Conservation (phyloP, 768 basidiomycete species). For the Tylopilus sp. region DNA sequence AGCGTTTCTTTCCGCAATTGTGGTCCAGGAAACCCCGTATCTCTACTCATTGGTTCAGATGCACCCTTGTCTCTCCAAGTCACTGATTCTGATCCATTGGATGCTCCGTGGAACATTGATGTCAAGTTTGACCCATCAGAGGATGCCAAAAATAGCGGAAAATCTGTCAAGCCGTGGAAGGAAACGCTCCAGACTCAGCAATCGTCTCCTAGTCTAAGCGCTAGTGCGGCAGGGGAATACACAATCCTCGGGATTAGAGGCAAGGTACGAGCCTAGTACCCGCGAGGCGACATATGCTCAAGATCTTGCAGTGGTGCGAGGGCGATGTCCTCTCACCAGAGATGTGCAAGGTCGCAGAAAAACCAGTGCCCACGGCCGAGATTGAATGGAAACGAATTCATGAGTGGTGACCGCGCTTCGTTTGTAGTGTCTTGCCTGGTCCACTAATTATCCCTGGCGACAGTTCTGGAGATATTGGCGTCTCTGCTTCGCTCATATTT, state of each 20-base stretch:
- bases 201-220: slow-evolving; percentile 46
- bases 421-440: slow-evolving; percentile 4
- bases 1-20: slow-evolving; percentile 72
- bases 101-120: slow-evolving; percentile 65
- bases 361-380: slow-evolving; percentile 75
- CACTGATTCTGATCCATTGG: slow-evolving; percentile 53
- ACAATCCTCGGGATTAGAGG: slow-evolving; percentile 68
- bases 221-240: slow-evolving; percentile 73
- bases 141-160: slow-evolving; percentile 37
- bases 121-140: slow-evolving; percentile 58
- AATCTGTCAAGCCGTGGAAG: slow-evolving; percentile 57
- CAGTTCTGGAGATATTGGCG: slow-evolving; percentile 89
- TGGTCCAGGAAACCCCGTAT: slow-evolving; percentile 62
- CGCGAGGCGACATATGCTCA: background rate
- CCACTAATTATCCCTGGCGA: background rate
- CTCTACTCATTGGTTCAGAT: slow-evolving; percentile 69
- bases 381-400: slow-evolving; percentile 88
- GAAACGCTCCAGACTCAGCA: slow-evolving; percentile 54
- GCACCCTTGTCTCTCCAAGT: slow-evolving; percentile 52
- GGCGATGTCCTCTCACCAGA: slow-evolving; percentile 86
- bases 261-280: slow-evolving; percentile 38
- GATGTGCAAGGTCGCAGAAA: slow-evolving; percentile 70
- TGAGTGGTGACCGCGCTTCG: slow-evolving; percentile 61
- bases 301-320: slow-evolving; percentile 54
- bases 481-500: slow-evolving; percentile 80